A percentile compares a stretch with the other conserved stretches of the same genome.
Conservation (phyloP, 331 rosid genomes). For the Erythrophleum ivorense region DNA sequence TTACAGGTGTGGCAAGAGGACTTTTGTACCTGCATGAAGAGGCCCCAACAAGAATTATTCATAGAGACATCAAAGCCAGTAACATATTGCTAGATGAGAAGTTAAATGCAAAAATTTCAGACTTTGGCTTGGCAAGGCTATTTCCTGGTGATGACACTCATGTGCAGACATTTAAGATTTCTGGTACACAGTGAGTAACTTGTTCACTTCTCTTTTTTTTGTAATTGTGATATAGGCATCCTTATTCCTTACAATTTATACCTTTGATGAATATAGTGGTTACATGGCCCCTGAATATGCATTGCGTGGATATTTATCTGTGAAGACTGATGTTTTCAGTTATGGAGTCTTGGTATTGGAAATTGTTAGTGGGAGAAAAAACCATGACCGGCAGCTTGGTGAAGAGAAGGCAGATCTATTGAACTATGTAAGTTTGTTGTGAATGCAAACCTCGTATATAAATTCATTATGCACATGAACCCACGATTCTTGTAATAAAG, state of each 20-base stretch:
- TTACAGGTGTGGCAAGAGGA: slow-evolving; percentile 62
- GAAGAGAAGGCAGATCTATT: slow-evolving; percentile 59
- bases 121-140: slow-evolving; percentile 72
- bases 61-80: slow-evolving; percentile 77
- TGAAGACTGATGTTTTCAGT: slow-evolving; percentile 76
- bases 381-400: slow-evolving; percentile 45
- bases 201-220: slow-evolving; percentile 7
- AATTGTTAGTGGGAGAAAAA: slow-evolving; percentile 72
- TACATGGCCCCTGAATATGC: slow-evolving; percentile 81
- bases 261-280: slow-evolving; percentile 48
- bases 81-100: slow-evolving; percentile 67
- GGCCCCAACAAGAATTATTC: slow-evolving; percentile 70
- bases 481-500: background rate
- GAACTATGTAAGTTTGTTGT: slow-evolving; percentile 57
- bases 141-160: slow-evolving; percentile 81
- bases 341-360: slow-evolving; percentile 69
- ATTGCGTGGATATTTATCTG: slow-evolving; percentile 67
- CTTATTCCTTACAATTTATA: background rate
- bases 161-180: slow-evolving; percentile 60
- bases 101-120: slow-evolving; percentile 68
- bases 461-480: background rate
- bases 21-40: slow-evolving; percentile 73
- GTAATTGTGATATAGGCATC: background rate
- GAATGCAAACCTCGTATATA: background rate
- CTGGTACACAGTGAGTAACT: slow-evolving; percentile 73